These are phyloP conservation scores for Linum lewisii DNA, from an alignment of 345 rosid genomes.

Conservation along the genomic window DNA sequence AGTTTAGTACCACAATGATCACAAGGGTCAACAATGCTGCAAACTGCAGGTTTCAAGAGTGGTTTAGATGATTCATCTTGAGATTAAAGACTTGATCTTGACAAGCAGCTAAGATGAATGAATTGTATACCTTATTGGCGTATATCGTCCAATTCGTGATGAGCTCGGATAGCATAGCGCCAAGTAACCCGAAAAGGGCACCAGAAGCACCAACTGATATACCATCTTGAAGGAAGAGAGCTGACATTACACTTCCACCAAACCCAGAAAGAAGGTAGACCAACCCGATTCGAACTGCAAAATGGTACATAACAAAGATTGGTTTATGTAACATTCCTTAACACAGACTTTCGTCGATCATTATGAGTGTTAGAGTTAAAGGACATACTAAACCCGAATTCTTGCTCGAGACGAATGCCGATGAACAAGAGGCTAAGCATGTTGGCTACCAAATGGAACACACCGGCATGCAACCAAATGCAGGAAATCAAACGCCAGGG, in stretches of 20 bases:
- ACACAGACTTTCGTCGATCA: too few species aligned
- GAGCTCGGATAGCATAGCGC: constrained; percentile 9
- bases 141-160: constrained; percentile 7
- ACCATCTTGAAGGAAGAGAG: constrained; percentile 5
- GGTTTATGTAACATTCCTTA: too few species aligned
- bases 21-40: constrained; percentile 7
- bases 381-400: constrained; percentile 17
- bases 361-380: too few species aligned
- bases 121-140: constrained; percentile 2
- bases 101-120: background rate
- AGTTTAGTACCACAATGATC: constrained; percentile 2
- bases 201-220: constrained; percentile 10
- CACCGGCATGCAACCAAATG: constrained; percentile 30
- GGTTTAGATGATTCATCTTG: too few species aligned
- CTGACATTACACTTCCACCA: constrained; percentile 9
- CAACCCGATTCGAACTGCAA: constrained; percentile 8
- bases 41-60: background rate
- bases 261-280: constrained; percentile 4
- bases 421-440: constrained; percentile 23
- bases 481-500: constrained; percentile 22
- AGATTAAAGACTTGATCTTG: background rate
- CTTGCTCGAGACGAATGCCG: constrained; percentile 22
- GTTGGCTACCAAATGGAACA: constrained; percentile 26
- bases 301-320: background rate
- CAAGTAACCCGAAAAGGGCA: constrained; percentile 10